A percentile compares a stretch with the other conserved stretches of the same genome.
These are phyloP conservation scores for Solanum ossicruentum DNA, from an alignment of 257 asterid species.

Conservation along the genomic window DNA sequence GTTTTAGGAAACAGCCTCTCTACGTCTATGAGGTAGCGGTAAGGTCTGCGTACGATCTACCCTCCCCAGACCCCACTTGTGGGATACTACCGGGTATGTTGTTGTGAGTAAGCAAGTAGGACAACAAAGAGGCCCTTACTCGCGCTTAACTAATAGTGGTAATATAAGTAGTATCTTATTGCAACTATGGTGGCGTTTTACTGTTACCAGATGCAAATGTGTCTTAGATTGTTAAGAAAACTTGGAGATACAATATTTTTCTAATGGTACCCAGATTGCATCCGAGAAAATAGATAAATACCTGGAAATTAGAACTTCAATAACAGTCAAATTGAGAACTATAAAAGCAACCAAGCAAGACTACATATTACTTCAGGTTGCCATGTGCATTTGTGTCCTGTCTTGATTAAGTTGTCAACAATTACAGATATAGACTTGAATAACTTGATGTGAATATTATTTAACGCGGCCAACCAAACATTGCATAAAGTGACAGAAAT, in stretches of 20 bases:
- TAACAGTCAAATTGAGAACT: background rate
- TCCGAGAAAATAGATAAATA: background rate
- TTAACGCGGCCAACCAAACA: background rate
- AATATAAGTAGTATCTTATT: background rate
- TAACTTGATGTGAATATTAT: background rate
- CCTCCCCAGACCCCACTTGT: no score
- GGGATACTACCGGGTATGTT: no score
- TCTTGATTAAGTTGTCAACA: background rate
- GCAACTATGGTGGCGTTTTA: background rate
- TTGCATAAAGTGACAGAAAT: no score
- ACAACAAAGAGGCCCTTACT: background rate
- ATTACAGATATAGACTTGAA: background rate
- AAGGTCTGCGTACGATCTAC: no score
- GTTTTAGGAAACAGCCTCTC: no score
- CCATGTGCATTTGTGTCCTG: background rate
- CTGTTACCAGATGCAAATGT: background rate
- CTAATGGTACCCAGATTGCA: background rate
- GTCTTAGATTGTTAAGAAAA: background rate
- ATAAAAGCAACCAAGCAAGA: background rate
- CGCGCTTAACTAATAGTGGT: background rate
- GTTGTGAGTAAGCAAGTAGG: background rate
- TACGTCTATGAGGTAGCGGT: no score
- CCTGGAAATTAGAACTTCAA: background rate
- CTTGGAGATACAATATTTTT: background rate
- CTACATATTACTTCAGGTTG: background rate